Evolutionary conservation across 2,329 filamentous ascomycete genomes (phyloP).

Genomic region (Hypocrella siamensis): DNA sequence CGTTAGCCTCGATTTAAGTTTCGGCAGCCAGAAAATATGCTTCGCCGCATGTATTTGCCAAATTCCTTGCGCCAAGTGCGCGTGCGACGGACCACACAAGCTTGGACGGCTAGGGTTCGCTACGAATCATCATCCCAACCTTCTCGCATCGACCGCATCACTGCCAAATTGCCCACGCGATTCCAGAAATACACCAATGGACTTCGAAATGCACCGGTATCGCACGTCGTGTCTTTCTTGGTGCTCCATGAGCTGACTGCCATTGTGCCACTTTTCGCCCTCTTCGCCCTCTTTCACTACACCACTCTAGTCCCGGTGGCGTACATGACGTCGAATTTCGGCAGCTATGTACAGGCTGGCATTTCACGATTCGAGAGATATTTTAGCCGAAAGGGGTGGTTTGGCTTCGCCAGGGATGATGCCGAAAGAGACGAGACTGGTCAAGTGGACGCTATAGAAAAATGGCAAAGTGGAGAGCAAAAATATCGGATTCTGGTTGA

Average conservation of each 20-base stretch:
- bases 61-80: constrained; percentile 6
- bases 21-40: background rate
- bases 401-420: constrained; percentile 37
- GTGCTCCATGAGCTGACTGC: constrained; percentile 88
- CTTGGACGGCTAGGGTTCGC: constrained; percentile 6
- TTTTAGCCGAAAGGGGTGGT: constrained; percentile 68
- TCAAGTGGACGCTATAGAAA: constrained; percentile 13
- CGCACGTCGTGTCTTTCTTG: constrained; percentile 74
- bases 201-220: constrained; percentile 61
- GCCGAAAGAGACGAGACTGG: constrained; percentile 6
- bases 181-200: constrained; percentile 54
- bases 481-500: constrained; percentile 44
- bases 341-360: constrained; percentile 39
- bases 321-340: constrained; percentile 34
- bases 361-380: constrained; percentile 64
- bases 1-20: background rate
- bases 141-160: constrained; percentile 27
- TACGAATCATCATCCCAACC: constrained; percentile 14
- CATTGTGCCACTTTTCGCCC: constrained; percentile 58
- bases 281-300: constrained; percentile 70
- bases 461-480: constrained; percentile 23
- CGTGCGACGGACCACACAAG: constrained; percentile 2
- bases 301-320: constrained; percentile 52
- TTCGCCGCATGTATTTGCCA: too few relatives aligned
- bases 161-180: constrained; percentile 43